A percentile compares a stretch with the other conserved stretches of the same genome.
These are phyloP conservation scores for Ceratocystis papillata DNA, from an alignment of 2,329 filamentous ascomycete genomes.

Conservation along the genomic window DNA sequence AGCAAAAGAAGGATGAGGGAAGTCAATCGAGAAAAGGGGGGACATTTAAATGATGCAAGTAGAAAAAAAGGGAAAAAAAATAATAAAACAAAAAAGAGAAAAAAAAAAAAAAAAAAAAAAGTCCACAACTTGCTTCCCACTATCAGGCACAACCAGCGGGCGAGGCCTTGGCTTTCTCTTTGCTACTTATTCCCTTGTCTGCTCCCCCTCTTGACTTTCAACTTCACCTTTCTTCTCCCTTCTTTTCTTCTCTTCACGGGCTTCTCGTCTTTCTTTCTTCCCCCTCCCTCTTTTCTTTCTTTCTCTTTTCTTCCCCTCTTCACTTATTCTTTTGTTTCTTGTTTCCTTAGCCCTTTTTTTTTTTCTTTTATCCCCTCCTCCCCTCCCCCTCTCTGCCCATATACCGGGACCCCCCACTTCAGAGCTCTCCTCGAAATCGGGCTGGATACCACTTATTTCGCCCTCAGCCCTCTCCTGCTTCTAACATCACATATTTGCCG, in stretches of 20 bases:
- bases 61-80: not conserved
- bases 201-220: slow-evolving; percentile 30
- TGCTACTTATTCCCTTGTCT: slow-evolving; percentile 8
- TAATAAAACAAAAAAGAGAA: not conserved
- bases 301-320: slow-evolving; percentile 19
- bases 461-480: slow-evolving; percentile 21
- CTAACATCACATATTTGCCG: slow-evolving; percentile 13
- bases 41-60: not conserved
- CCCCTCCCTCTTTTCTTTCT: not conserved
- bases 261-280: slow-evolving; percentile 23
- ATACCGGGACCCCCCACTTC: slow-evolving; percentile 15
- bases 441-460: slow-evolving; percentile 16
- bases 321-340: slow-evolving; percentile 24
- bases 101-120: slow-evolving; percentile 11
- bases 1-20: not conserved
- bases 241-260: slow-evolving; percentile 27
- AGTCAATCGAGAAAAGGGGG: not conserved
- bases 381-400: slow-evolving; percentile 20
- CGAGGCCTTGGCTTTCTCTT: slow-evolving; percentile 5
- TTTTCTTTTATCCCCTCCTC: slow-evolving; percentile 31
- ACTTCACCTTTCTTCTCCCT: slow-evolving; percentile 36
- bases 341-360: slow-evolving; percentile 28
- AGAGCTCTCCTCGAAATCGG: slow-evolving; percentile 1
- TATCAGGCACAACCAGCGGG: not conserved
- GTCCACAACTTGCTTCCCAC: not conserved